Conservation (phyloP, 495 filamentous ascomycete species). For the Astrocystis sublimbata region DNA sequence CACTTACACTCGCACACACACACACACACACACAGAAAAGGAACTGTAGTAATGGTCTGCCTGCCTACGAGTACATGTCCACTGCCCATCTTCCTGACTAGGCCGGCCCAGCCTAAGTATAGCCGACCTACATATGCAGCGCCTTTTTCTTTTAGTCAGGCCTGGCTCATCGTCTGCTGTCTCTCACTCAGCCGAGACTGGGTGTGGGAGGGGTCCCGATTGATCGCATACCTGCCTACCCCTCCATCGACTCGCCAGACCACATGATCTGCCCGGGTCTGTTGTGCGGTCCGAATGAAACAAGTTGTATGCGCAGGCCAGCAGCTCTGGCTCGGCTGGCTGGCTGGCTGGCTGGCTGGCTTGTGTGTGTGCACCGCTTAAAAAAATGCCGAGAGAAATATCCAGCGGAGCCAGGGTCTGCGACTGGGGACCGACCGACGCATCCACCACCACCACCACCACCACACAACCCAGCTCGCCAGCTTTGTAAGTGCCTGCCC, state of each 20-base stretch:
- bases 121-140: conserved; percentile 9
- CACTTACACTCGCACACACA: conserved; percentile 16
- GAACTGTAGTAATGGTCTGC: conserved; percentile 8
- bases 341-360: too few relatives aligned
- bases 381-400: conserved; percentile 4
- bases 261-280: conserved; percentile 14
- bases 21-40: too few relatives aligned
- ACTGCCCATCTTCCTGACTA: conserved; percentile 1
- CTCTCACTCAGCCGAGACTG: conserved; percentile 9
- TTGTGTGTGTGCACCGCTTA: conserved; percentile 6
- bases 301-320: not conserved
- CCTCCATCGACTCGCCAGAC: not conserved
- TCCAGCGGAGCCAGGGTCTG: not conserved
- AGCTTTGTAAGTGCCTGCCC: conserved; percentile 3
- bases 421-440: not conserved
- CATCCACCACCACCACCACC: conserved; percentile 7
- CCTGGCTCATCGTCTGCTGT: not conserved
- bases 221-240: not conserved
- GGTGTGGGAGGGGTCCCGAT: not conserved
- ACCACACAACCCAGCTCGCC: too few relatives aligned
- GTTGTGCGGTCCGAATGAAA: conserved; percentile 11
- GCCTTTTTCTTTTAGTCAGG: conserved; percentile 19
- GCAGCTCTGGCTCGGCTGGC: not conserved
- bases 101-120: conserved; percentile 13
- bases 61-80: not conserved